Evolutionary conservation across 345 rosid genomes (phyloP), one percentile per base, ranked within the genome.

Genomic region (Mangifera indica): DNA sequence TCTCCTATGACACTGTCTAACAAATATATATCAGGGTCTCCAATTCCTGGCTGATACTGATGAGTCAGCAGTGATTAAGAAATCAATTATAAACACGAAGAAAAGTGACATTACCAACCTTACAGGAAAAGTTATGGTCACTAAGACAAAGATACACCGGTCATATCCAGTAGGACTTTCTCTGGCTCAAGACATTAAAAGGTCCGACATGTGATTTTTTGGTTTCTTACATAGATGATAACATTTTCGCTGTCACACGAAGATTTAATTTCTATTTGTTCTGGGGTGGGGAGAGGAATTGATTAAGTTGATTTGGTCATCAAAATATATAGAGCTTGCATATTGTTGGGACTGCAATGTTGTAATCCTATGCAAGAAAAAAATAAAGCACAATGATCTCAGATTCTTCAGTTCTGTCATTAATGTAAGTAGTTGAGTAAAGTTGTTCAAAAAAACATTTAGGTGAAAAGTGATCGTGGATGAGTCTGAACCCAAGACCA

Each of bases 131-230:
- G 59, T 55, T 21, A 76, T 70, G 2, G 45, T 32, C 26, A 22
- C 74, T 21, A 84, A 71, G 76, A 80, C 76, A 57, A 88, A 86
- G 81, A 83, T 91, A 78, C 93, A 88, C 76, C 84, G 95, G 81
- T 76, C 91, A 51, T 91, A 79, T 78, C 82, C 85, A 1, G 84
- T 84, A 58, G 97, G 97, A 22, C 80, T 90, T 68, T 86, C 97
- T 74, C 83, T 88, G 86, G 79, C 78, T 22, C 72, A 62, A 10
- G 86, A 83, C 72, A 57, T 82, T 44, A 18, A 66, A 25, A 68
- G 45, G 22, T 21, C 66, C 32, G 79, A 69, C 61, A 29, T 65
- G 4, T 74, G 75, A 53, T 25, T 24, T 58, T 40, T 42, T 48
- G 4, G 46, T 51, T 59, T 18, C n/a, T 26, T 54, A 26, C 29